Evolutionary conservation across 805 yeast species (phyloP), one percentile per base, ranked within the genome.

Genomic region (Candida silvatica): DNA sequence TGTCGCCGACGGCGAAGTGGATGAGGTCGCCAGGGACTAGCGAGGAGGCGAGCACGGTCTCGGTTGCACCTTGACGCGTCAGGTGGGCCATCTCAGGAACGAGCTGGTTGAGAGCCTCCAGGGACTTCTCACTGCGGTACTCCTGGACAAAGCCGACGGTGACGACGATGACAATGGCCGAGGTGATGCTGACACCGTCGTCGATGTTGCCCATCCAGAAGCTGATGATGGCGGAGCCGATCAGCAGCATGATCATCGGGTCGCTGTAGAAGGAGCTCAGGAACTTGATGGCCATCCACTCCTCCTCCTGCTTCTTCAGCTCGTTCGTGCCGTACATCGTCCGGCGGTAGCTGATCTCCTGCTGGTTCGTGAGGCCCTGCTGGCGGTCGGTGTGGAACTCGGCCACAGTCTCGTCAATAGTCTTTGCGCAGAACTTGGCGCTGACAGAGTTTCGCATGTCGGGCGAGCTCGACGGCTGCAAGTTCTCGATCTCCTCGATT

Each of bases 111-210:
- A 92, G 69, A 0, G 97, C 97, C 56, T 88, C 94, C 39, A 92
- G 64, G 4, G 96, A 84, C 64, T 92, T 82, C 52, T 92, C 99
- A 2, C 95, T 84, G 50, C 97, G 71, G 52, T 88, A 88, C 58
- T 92, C 99, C 61, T 92, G 99, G 22, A 92, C 88, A 61, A 92
- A 92, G 0, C 99, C 99, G 25, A 92, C 99, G 1, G 92, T 75
- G 9, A 92, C 97, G 22, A 92, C 99, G 46, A 92, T 88, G 29
- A 84, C 48, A 33, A 92, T 85, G 3, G 98, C 98, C 43, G 88
- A 65, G 0, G 97, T 80, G 47, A 92, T 92, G 45, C 92, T 79
- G n/a, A 92, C 64, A 2, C 97, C 95, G 57, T 92, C 99, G 54
- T 92, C 97, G 22, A 77, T 75, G 59, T 92, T 92, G n/a, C 96